These are phyloP conservation scores for Coniochaeta sp. DNA, from an alignment of 2,329 filamentous ascomycete genomes.

Conservation along the genomic window DNA sequence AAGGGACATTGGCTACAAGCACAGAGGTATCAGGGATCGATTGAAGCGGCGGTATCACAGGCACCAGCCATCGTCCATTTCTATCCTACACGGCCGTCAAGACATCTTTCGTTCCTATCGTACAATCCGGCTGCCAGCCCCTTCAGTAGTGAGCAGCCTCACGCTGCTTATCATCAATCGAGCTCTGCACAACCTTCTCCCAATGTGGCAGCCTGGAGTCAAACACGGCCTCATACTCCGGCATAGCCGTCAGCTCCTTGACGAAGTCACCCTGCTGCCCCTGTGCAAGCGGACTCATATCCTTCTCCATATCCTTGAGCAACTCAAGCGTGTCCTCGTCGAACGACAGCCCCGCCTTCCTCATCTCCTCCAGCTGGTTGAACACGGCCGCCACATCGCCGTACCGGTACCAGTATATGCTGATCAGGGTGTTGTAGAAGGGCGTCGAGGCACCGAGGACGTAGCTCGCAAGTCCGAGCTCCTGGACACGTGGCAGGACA, in stretches of 20 bases:
- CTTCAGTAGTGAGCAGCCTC: not conserved
- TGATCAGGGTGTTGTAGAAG: conserved; percentile 62
- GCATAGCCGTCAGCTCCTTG: conserved; percentile 25
- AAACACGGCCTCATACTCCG: conserved; percentile 26
- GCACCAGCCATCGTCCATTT: no score
- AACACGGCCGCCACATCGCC: conserved; percentile 50
- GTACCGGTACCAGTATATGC: conserved; percentile 53
- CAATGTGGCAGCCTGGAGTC: conserved; percentile 21
- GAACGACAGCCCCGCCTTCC: conserved; percentile 51
- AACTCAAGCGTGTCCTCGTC: conserved; percentile 39
- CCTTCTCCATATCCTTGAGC: conserved; percentile 23
- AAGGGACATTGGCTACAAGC: no score
- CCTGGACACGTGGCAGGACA: conserved; percentile 60
- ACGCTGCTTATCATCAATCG: conserved; percentile 1
- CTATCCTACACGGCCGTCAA: no score
- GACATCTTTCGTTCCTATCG: no score
- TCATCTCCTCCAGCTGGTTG: conserved; percentile 58
- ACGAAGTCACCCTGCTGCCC: conserved; percentile 20
- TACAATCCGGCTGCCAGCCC: not conserved
- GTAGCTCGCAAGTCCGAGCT: conserved; percentile 61
- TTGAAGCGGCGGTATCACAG: no score
- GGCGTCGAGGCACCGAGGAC: conserved; percentile 64
- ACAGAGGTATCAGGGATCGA: no score
- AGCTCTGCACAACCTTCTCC: not conserved
- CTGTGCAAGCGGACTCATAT: conserved; percentile 8